phyloP scores from a whole-genome alignment of 2,329 filamentous ascomycete species.

The Aureobasidium subglaciale region DNA sequence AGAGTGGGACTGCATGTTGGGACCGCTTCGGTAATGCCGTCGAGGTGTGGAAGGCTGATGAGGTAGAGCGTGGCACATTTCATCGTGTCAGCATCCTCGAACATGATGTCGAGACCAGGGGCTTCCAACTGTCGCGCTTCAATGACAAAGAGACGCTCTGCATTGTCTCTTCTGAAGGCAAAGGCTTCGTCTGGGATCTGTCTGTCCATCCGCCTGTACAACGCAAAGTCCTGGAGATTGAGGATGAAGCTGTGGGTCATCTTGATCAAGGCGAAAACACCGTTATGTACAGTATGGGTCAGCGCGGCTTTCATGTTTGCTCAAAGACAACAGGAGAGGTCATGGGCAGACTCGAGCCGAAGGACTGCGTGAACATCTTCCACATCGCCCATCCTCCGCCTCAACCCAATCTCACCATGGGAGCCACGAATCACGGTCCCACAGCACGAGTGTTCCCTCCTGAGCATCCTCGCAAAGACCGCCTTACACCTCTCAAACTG shows the following conservation, averaged over 20 bases:
- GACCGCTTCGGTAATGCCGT: constrained; percentile 39
- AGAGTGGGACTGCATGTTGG: constrained; percentile 40
- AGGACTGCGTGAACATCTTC: constrained; percentile 27
- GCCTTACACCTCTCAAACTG: constrained; percentile 20
- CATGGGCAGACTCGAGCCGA: constrained; percentile 34
- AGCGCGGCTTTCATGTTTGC: constrained; percentile 37
- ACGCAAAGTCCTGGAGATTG: constrained; percentile 33
- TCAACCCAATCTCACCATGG: constrained; percentile 17
- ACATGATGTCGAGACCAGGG: constrained; percentile 39
- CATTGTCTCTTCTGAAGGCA: constrained; percentile 38
- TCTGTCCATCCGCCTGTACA: constrained; percentile 27
- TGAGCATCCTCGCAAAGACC: constrained; percentile 17
- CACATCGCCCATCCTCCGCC: constrained; percentile 29
- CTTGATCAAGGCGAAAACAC: constrained; percentile 36
- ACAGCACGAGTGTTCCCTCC: constrained; percentile 20
- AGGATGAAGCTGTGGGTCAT: constrained; percentile 37
- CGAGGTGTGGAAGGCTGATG: constrained; percentile 40
- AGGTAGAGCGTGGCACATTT: constrained; percentile 33
- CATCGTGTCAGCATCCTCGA: constrained; percentile 33
- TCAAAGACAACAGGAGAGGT: constrained; percentile 34
- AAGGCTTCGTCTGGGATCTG: constrained; percentile 42
- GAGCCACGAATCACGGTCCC: constrained; percentile 18
- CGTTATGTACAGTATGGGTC: constrained; percentile 40
- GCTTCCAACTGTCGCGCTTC: constrained; percentile 36
- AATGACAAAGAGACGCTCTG: constrained; percentile 34